Conservation (phyloP, 805 yeast genomes). For the Starmera dryadoides region DNA sequence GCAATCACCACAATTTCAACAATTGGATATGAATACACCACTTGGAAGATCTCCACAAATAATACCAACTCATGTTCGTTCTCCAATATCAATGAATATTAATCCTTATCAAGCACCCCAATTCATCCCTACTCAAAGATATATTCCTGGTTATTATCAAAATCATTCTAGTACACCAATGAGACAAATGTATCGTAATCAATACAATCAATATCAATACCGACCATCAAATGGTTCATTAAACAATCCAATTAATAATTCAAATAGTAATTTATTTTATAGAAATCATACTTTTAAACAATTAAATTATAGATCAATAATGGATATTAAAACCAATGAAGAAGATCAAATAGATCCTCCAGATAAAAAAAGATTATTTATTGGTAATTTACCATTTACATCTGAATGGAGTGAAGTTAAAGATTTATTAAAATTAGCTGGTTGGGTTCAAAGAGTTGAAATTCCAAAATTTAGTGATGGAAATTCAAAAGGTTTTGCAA, state of each 20-base stretch:
- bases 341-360: constrained; percentile 7
- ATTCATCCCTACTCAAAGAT: too few species aligned
- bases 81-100: too few species aligned
- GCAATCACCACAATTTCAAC: background rate
- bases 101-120: too few species aligned
- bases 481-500: constrained; percentile 53
- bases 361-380: constrained; percentile 37
- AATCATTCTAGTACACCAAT: too few species aligned
- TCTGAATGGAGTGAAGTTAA: constrained; percentile 32
- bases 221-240: too few species aligned
- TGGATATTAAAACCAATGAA: constrained; percentile 5
- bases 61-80: background rate
- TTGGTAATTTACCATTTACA: constrained; percentile 50
- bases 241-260: background rate
- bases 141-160: too few species aligned
- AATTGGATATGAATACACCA: background rate
- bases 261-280: background rate
- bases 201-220: too few species aligned
- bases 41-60: background rate
- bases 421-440: constrained; percentile 25
- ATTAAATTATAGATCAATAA: background rate
- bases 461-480: constrained; percentile 31
- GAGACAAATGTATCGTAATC: too few species aligned
- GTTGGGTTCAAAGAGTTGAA: constrained; percentile 24
- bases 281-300: background rate